Percentiles rank a stretch among this genome's conserved stretches.
Conservation (phyloP, 2,329 filamentous ascomycete species). For the Xylariaceae sp. region DNA sequence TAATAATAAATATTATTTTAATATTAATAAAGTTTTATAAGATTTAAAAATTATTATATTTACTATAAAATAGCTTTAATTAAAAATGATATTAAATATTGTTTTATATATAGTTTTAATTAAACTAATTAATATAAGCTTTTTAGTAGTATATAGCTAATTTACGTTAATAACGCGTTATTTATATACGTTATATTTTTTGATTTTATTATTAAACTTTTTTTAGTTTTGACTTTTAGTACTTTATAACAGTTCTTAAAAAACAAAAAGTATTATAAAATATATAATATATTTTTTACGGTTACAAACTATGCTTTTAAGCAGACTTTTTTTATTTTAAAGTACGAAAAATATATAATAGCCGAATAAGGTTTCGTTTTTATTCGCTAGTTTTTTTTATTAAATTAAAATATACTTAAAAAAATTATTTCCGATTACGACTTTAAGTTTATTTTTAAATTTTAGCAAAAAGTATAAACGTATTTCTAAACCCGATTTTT, state of each 20-base stretch:
- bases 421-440: not conserved
- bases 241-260: not conserved
- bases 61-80: not conserved
- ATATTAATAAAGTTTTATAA: not conserved
- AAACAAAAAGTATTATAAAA: no score
- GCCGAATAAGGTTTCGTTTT: no score
- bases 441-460: not conserved
- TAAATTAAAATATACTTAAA: not conserved
- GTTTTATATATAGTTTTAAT: not conserved
- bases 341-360: not conserved
- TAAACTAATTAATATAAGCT: slow-evolving; percentile 1
- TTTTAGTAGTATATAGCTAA: not conserved
- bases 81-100: slow-evolving; percentile 2
- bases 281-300: not conserved
- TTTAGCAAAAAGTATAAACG: not conserved
- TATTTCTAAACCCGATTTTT: not conserved
- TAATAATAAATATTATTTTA: slow-evolving; percentile 3
- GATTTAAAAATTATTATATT: slow-evolving; percentile 1
- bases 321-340: no score
- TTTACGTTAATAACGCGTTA: no score
- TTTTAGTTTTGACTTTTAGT: not conserved
- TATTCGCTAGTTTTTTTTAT: not conserved
- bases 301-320: no score
- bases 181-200: no score
- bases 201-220: no score